These are phyloP conservation scores for Exserohilum turcica DNA, from an alignment of 2,329 filamentous ascomycete species.

Conservation along the genomic window DNA sequence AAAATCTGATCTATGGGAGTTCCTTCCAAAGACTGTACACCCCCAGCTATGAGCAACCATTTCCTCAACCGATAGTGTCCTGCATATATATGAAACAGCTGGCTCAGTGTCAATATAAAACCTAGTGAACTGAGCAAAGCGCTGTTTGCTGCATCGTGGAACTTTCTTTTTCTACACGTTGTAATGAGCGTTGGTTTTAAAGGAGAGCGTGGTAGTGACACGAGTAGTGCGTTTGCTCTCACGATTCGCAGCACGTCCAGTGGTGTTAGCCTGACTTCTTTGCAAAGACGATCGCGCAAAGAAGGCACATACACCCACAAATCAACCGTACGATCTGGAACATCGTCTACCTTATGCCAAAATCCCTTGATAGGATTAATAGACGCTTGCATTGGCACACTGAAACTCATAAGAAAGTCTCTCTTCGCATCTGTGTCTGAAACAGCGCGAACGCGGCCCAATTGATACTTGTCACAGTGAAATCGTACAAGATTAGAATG, in stretches of 20 bases:
- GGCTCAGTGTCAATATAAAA: conserved; percentile 1
- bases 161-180: background rate
- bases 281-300: background rate
- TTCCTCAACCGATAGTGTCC: background rate
- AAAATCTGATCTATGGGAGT: background rate
- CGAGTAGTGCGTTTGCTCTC: background rate
- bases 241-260: background rate
- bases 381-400: background rate
- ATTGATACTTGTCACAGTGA: background rate
- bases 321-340: background rate
- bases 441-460: background rate
- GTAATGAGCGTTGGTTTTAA: background rate
- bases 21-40: background rate
- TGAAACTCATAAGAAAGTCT: conserved; percentile 3
- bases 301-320: conserved; percentile 1
- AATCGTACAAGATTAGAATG: background rate
- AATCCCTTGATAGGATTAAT: background rate
- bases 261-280: conserved; percentile 1
- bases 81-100: background rate
- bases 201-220: background rate
- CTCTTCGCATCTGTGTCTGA: background rate
- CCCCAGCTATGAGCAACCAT: background rate
- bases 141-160: background rate
- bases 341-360: background rate
- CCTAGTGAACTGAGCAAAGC: background rate